Base-by-base conservation (phyloP, 768 basidiomycete genomes). In the Dendrothele bispora region DNA sequence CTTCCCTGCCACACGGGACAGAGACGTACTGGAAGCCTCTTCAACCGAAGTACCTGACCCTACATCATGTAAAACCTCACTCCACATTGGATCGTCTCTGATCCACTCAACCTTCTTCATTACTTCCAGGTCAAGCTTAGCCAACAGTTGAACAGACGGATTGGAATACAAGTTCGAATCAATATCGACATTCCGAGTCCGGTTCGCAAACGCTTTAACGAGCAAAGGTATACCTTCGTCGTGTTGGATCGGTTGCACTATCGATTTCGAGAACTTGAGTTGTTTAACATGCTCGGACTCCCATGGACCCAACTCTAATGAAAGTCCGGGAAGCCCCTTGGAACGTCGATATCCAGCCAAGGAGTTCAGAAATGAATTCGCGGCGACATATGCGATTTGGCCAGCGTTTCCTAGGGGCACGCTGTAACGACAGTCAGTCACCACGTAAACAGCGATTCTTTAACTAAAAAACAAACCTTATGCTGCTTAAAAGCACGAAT, bases 401-500 rank as follows among this genome's bases (percentile, higher is more conserved):
- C 62, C 65, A 4, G 57, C 56, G 27, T 65, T 62, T 26, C 63
- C 60, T 7, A 63, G 53, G 28, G 63, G 54, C 28, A 64, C 61
- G 37, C 64, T 65, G 36, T 2, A 24, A 8, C 35, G 15, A 26
- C 39, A 25, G 25, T 48, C 8, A 56, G 30, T 32, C 10, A 32
- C n/a, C n/a, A 32, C 11, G 10, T 38, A 27, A 37, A 7, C 3
- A 34, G n/a, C 25, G 45, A 20, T 15, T 26, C 17, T 39, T 25
- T 6, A 26, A 10, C 28, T 35, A 30, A 12, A 28, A 0, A 22
- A 55, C 62, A 55, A 34, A 68, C 67, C 61, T 62, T 10, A 64
- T 61, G 22, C 61, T 63, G 49, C 64, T 64, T 37, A 60, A 59
- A 18, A 68, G 48, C 18, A 64, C 59, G 43, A 66, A 68, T 3